Evolutionary conservation across 2,329 filamentous ascomycete species (phyloP).

Genomic region (Hymenoscyphus infarciens): DNA sequence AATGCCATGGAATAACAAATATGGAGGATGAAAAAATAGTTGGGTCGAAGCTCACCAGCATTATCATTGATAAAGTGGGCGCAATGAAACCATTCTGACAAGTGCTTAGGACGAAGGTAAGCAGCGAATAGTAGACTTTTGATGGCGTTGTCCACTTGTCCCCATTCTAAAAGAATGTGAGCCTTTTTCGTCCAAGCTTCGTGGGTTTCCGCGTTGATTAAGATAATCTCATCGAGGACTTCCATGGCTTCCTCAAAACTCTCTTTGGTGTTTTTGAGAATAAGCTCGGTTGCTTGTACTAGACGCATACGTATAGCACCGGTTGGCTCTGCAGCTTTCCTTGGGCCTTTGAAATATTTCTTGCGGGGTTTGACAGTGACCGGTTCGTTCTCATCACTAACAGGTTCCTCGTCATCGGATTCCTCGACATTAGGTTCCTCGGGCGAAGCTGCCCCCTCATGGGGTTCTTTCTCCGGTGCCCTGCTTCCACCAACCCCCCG

Average conservation of each 20-base stretch:
- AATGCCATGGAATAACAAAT: conserved; percentile 59
- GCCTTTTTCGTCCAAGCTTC: conserved; percentile 62
- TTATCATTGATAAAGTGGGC: conserved; percentile 54
- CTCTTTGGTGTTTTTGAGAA: conserved; percentile 58
- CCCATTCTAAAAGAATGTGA: conserved; percentile 58
- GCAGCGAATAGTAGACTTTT: conserved; percentile 60
- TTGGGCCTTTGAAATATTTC: conserved; percentile 37
- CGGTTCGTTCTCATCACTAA: neutral
- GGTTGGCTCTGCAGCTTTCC: conserved; percentile 62
- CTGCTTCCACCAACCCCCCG: neutral
- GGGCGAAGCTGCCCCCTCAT: neutral
- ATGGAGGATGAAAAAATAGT: conserved; percentile 51
- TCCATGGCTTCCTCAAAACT: conserved; percentile 46
- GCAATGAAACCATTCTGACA: conserved; percentile 55
- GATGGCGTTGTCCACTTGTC: conserved; percentile 53
- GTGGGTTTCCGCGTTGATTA: conserved; percentile 64
- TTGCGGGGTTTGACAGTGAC: conserved; percentile 1
- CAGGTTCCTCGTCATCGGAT: neutral
- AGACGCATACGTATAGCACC: conserved; percentile 68
- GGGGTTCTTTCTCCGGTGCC: neutral
- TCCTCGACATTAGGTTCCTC: neutral
- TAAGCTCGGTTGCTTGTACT: conserved; percentile 64
- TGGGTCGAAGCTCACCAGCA: conserved; percentile 44
- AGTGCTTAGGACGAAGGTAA: conserved; percentile 58
- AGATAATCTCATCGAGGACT: conserved; percentile 59